phyloP scores from a whole-genome alignment of 768 basidiomycete species.

The Serendipita sp. region DNA sequence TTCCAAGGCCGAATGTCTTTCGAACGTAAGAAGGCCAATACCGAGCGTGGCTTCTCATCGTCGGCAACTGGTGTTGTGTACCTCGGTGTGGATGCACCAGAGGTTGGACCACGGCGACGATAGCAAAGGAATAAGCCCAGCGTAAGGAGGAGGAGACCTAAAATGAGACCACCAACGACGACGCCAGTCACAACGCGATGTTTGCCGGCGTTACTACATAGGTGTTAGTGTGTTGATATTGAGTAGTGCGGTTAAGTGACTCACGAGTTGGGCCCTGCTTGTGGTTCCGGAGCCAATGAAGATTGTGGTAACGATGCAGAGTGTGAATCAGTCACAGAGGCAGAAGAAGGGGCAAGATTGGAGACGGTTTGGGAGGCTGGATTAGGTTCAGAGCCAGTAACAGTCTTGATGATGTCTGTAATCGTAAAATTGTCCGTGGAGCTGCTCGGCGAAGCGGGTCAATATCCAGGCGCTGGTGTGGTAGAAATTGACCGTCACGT shows the following conservation, averaged over 20 bases:
- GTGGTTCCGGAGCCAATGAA: neutral
- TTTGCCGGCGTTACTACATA: neutral
- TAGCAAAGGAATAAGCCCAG: neutral
- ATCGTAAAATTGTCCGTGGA: neutral
- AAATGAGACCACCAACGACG: neutral
- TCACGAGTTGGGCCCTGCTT: neutral
- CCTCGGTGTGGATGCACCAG: neutral
- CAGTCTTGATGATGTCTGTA: neutral
- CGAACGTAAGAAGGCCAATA: neutral
- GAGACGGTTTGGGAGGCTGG: neutral
- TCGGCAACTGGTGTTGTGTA: neutral
- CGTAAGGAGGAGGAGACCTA: neutral
- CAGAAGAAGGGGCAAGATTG: neutral
- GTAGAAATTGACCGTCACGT: neutral
- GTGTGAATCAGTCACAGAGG: neutral
- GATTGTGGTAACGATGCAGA: neutral
- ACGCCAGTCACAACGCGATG: neutral
- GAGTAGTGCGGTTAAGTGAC: neutral
- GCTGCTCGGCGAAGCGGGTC: neutral
- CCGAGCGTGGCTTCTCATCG: neutral
- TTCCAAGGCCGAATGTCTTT: neutral
- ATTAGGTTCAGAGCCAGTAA: neutral
- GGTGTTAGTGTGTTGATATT: neutral
- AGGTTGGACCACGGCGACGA: neutral
- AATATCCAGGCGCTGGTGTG: neutral